Base-by-base conservation (phyloP, 495 filamentous ascomycete species). In the Umbilicaria muhlenbergii region DNA sequence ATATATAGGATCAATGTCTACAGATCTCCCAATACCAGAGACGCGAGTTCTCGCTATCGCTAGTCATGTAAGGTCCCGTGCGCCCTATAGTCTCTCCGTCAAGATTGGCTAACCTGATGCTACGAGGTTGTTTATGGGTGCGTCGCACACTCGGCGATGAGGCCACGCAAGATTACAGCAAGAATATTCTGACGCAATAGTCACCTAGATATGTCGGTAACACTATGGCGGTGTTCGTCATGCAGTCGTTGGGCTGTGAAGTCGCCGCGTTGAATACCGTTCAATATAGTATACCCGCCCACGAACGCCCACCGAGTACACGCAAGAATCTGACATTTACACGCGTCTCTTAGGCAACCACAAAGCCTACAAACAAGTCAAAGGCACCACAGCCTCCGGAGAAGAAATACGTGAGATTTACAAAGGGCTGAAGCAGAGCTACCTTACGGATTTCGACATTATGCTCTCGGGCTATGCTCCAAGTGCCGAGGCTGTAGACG, bases 381-480 rank as follows among this genome's bases (percentile, higher is more conserved):
- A 81, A 49, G 91, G 91, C 24, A 87, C 79, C 12, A 74, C 73
- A 43, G 77, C 83, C 5, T 78, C 81, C 2, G 83, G 89, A 16
- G 63, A 78, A 45, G 83, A 95, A 57, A 91, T 98, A 48, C 65
- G 63, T n/a, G 77, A 84, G 24, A 68, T 96, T 7, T 96, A 86
- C 63, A 69, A 80, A 32, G 91, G 91, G 0, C 69, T 98, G 15
- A 78, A 80, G 51, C 74, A 86, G 53, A 86, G 78, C 38, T 73
- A 84, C 50, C 75, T 94, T 19, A 78, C 80, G 36, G 75, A 84
- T 54, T 94, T 95, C 59, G 81, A 88, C 59, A 78, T 95, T 62
- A 75, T 96, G 71, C 73, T 98, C 21, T 86, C 88, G 1, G 91
- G 91, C 5, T 98, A 96, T 58, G 78, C 88, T 3, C 87, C 92